These are phyloP conservation scores for Breviolum minutum DNA, from an alignment of 73 alveolate species.

Conservation along the genomic window DNA sequence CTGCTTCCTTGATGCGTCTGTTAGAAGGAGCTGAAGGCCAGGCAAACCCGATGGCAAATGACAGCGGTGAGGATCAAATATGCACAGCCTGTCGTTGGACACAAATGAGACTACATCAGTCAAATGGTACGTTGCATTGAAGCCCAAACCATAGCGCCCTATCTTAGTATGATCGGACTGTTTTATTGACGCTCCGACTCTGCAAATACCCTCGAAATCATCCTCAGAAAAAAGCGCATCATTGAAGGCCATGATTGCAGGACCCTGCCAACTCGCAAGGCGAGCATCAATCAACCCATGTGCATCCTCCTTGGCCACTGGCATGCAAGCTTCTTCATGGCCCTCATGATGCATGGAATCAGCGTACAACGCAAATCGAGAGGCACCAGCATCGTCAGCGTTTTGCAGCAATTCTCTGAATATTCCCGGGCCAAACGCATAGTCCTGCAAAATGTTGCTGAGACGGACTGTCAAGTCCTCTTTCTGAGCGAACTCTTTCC, in stretches of 20 bases:
- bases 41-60: constrained; percentile 73
- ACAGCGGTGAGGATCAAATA: constrained; percentile 61
- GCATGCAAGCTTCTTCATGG: not conserved
- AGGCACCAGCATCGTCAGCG: constrained; percentile 76
- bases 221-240: constrained; percentile 53
- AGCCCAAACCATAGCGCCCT: constrained; percentile 77
- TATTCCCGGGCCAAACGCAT: constrained; percentile 68
- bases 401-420: constrained; percentile 69
- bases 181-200: constrained; percentile 66
- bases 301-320: not conserved
- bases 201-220: constrained; percentile 57
- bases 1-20: constrained; percentile 10
- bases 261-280: constrained; percentile 64
- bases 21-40: constrained; percentile 29
- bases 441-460: constrained; percentile 63
- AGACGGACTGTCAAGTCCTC: constrained; percentile 81
- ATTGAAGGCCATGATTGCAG: constrained; percentile 52
- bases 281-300: constrained; percentile 53
- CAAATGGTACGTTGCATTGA: constrained; percentile 79
- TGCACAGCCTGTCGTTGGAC: constrained; percentile 46
- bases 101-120: constrained; percentile 79
- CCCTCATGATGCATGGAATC: not conserved
- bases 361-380: constrained; percentile 56
- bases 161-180: constrained; percentile 59
- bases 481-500: constrained; percentile 52